A percentile compares a stretch with the other conserved stretches of the same genome.
Conservation (phyloP, 495 filamentous ascomycete species). For the Rostrohypoxylon terebratum region DNA sequence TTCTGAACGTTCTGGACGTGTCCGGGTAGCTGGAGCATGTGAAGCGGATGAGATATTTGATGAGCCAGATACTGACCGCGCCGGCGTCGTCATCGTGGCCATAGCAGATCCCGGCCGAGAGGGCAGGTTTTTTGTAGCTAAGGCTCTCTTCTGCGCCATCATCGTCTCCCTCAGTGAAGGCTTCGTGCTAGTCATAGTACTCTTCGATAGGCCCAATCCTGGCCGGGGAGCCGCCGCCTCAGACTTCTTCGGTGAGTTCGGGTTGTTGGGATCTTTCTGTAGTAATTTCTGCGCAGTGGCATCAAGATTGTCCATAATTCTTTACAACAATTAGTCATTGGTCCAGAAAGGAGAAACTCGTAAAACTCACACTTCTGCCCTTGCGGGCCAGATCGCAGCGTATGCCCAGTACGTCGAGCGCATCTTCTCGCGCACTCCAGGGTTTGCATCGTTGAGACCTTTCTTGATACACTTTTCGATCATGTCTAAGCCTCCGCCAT, state of each 20-base stretch:
- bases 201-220: constrained; percentile 67
- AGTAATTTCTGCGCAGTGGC: constrained; percentile 76
- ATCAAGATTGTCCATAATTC: constrained; percentile 81
- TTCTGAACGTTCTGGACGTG: constrained; percentile 59
- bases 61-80: constrained; percentile 60
- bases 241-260: constrained; percentile 69
- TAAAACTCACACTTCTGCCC: constrained; percentile 73
- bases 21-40: constrained; percentile 53
- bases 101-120: constrained; percentile 81
- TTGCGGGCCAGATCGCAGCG: constrained; percentile 77
- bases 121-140: constrained; percentile 69
- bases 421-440: constrained; percentile 84
- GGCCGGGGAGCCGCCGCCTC: constrained; percentile 61
- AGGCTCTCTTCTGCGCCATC: constrained; percentile 80
- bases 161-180: constrained; percentile 78
- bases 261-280: constrained; percentile 83
- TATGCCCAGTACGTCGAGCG: constrained; percentile 88
- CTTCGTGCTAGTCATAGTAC: constrained; percentile 67
- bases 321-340: constrained; percentile 46
- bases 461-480: constrained; percentile 91
- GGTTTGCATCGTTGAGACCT: constrained; percentile 86
- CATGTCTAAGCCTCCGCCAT: constrained; percentile 80
- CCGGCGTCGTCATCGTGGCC: constrained; percentile 71
- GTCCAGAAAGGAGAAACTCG: constrained; percentile 45
- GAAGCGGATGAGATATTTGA: constrained; percentile 59